Conservation (phyloP, 345 rosid species). For the Euphorbia peplus region DNA sequence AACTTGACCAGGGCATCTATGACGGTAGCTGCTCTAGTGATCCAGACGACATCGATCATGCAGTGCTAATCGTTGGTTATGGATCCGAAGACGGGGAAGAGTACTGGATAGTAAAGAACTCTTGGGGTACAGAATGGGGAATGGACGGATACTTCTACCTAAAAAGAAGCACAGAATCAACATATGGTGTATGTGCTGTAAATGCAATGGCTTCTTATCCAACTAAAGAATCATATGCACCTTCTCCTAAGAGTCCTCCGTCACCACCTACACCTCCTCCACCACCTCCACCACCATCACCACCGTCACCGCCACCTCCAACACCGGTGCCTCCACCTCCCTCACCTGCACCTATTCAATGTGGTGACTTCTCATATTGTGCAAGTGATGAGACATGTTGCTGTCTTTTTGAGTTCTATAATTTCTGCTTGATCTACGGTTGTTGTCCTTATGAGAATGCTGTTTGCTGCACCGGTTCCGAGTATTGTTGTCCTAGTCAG, state of each 20-base stretch:
- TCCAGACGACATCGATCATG: slow-evolving; percentile 71
- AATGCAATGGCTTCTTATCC: slow-evolving; percentile 76
- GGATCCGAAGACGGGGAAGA: slow-evolving; percentile 59
- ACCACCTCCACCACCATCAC: slow-evolving; percentile 21
- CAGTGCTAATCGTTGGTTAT: slow-evolving; percentile 67
- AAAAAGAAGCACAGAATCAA: slow-evolving; percentile 33
- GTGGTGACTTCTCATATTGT: slow-evolving; percentile 62
- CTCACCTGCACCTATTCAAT: slow-evolving; percentile 51
- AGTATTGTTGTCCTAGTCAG: slow-evolving; percentile 61
- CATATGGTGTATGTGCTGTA: slow-evolving; percentile 57
- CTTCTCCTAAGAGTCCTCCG: slow-evolving; percentile 46
- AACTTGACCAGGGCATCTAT: slow-evolving; percentile 48
- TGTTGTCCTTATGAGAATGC: slow-evolving; percentile 64
- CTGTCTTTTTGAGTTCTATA: slow-evolving; percentile 45
- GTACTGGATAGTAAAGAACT: slow-evolving; percentile 86
- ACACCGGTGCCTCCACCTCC: slow-evolving; percentile 49
- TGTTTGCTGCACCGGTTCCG: slow-evolving; percentile 57
- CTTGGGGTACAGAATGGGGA: slow-evolving; percentile 84
- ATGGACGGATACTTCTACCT: slow-evolving; percentile 52
- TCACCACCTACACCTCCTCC: slow-evolving; percentile 24
- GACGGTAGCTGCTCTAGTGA: slow-evolving; percentile 53
- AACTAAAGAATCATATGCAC: slow-evolving; percentile 51
- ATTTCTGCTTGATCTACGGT: slow-evolving; percentile 49
- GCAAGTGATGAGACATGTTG: slow-evolving; percentile 60
- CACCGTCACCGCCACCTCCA: slow-evolving; percentile 24